phyloP scores from a whole-genome alignment of 2,329 filamentous ascomycete genomes.

The Fusarium sp. region DNA sequence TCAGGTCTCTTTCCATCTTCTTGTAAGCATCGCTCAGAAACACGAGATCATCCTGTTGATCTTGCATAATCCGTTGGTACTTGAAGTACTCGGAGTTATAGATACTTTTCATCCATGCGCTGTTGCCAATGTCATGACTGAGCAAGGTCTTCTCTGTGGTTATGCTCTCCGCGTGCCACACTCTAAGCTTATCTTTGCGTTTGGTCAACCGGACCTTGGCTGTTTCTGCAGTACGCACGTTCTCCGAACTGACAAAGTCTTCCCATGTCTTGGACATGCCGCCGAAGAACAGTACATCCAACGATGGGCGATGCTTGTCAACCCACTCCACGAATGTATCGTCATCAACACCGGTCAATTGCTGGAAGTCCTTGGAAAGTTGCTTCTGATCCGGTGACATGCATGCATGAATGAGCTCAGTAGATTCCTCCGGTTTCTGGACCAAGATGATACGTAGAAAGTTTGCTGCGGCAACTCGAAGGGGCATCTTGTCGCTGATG shows the following conservation, averaged over 20 bases:
- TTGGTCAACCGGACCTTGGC: conserved; percentile 76
- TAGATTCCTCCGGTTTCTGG: conserved; percentile 88
- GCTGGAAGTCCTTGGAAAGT: conserved; percentile 81
- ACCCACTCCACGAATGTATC: conserved; percentile 90
- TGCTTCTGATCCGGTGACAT: conserved; percentile 76
- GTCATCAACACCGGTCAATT: conserved; percentile 88
- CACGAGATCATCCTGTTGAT: conserved; percentile 88
- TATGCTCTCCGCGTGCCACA: conserved; percentile 79
- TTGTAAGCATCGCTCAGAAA: conserved; percentile 81
- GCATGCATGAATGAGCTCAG: conserved; percentile 76
- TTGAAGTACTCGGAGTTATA: conserved; percentile 92
- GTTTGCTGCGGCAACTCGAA: conserved; percentile 81
- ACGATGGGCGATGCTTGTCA: conserved; percentile 79
- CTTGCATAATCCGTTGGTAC: conserved; percentile 87
- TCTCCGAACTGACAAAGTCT: conserved; percentile 84
- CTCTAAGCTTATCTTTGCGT: conserved; percentile 82
- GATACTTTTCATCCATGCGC: conserved; percentile 95
- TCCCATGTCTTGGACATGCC: conserved; percentile 88
- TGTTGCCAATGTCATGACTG: conserved; percentile 87
- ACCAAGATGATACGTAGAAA: conserved; percentile 93
- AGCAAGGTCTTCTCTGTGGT: conserved; percentile 77
- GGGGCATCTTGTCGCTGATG: conserved; percentile 72
- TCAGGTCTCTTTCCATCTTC: conserved; percentile 82
- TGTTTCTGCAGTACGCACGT: conserved; percentile 80
- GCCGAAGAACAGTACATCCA: conserved; percentile 86